Evolutionary conservation across 148 eudicot species (phyloP).

Genomic region (Simmondsia chinensis): DNA sequence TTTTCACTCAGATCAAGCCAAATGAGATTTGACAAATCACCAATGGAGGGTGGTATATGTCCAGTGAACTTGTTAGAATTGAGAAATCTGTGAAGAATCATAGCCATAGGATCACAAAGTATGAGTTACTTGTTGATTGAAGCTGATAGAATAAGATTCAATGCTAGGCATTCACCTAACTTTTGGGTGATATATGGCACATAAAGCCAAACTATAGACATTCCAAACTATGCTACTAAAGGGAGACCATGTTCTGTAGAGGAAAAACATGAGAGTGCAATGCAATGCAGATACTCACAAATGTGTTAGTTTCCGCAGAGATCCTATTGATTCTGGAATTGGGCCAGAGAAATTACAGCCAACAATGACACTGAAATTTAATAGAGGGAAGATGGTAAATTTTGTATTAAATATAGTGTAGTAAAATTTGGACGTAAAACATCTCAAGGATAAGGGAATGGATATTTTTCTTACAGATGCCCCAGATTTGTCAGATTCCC

Average conservation of each 20-base stretch:
- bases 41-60: slow-evolving; percentile 44
- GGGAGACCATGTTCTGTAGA: neutral
- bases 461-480: slow-evolving; percentile 11
- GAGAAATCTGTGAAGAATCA: slow-evolving; percentile 24
- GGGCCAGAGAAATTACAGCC: slow-evolving; percentile 18
- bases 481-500: slow-evolving; percentile 19
- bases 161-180: no score
- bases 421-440: neutral
- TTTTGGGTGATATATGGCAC: no score
- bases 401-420: neutral
- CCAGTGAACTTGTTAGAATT: slow-evolving; percentile 32
- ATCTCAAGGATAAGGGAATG: neutral
- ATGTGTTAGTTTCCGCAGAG: slow-evolving; percentile 12
- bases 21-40: slow-evolving; percentile 37
- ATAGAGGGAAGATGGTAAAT: neutral
- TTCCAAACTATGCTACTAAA: neutral
- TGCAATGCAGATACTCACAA: slow-evolving; percentile 11
- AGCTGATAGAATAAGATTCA: no score
- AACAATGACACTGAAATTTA: slow-evolving; percentile 17
- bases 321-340: slow-evolving; percentile 22
- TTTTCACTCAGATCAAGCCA: slow-evolving; percentile 82
- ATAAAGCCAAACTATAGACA: no score
- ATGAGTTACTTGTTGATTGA: no score
- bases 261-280: neutral
- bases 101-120: neutral